Evolutionary conservation across 805 yeast genomes (phyloP), one percentile per base, ranked within the genome.

Genomic region (Pichia pseudocactophila): DNA sequence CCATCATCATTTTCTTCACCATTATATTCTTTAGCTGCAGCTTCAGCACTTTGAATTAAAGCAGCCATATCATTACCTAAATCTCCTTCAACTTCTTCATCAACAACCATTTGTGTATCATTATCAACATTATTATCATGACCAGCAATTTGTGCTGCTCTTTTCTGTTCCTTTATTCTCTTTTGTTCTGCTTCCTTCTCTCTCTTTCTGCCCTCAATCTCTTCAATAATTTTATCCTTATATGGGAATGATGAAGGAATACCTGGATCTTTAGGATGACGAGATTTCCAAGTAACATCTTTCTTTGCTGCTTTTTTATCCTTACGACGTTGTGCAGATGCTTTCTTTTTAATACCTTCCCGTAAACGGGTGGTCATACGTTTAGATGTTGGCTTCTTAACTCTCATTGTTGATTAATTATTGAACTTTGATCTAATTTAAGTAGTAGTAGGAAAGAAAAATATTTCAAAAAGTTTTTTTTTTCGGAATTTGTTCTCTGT

Each of bases 301-400:
- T 77, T 88, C 73, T 92, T 92, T 16, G 95, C 74, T 20, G 61
- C 51, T 66, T 92, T 92, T 54, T 72, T 75, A 61, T 84, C 82
- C 60, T 92, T 92, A 64, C 94, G 79, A 50, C 82, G 74, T 54
- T 89, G 90, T 7, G 97, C 96, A 34, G 90, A 76, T 3, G 95
- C 89, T 66, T 92, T 92, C 76, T 88, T 92, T 70, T 86, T 83
- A 61, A 92, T 88, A 50, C 98, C 98, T 63, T 89, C 96, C 58
- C 88, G 79, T 85, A 89, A 78, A 63, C 94, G 87, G 56, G 97
- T 90, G 59, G 92, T 76, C 40, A 80, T 73, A 68, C 97, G 79
- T 66, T 90, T 92, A 47, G 95, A 83, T 32, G 88, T 81, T 49
- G 82, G 82, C 63, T 72, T 61, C 56, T 59, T 61, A 20, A 61